Conservation (phyloP, 371 early-diverging fungal genomes). For the Actinomucor elegans region DNA sequence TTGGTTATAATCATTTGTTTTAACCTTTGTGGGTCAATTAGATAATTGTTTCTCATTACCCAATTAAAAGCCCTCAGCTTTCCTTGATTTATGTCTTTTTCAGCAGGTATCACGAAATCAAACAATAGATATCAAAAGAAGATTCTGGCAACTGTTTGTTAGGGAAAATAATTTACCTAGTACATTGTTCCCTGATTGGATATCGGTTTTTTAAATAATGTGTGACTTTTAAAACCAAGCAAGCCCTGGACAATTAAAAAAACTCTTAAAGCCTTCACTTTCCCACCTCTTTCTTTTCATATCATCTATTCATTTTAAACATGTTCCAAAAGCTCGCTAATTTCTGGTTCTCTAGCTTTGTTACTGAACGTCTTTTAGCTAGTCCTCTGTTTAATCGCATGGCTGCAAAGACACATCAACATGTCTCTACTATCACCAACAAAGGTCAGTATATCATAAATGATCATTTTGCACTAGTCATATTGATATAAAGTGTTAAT, state of each 20-base stretch:
- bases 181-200: too few species aligned
- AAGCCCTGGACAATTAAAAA: slow-evolving; percentile 5
- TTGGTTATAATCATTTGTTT: too few species aligned
- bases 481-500: not conserved
- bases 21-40: too few species aligned
- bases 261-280: slow-evolving; percentile 8
- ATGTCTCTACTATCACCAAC: slow-evolving; percentile 43
- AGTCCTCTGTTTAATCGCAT: slow-evolving; percentile 50
- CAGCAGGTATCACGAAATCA: too few species aligned
- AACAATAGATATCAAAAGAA: too few species aligned
- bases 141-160: too few species aligned
- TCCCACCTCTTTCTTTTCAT: slow-evolving; percentile 2
- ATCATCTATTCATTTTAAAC: not conserved
- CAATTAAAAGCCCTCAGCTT: too few species aligned
- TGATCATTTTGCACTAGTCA: not conserved
- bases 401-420: slow-evolving; percentile 53
- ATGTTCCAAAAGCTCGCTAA: slow-evolving; percentile 52
- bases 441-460: slow-evolving; percentile 27
- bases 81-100: too few species aligned
- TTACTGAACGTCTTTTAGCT: slow-evolving; percentile 48
- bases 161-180: too few species aligned
- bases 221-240: too few species aligned
- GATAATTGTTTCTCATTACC: too few species aligned
- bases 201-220: too few species aligned
- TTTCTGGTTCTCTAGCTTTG: slow-evolving; percentile 49